Percentiles rank a stretch among this genome's conserved stretches.
phyloP scores from a whole-genome alignment of 768 basidiomycete species.

The Mycena floridula region DNA sequence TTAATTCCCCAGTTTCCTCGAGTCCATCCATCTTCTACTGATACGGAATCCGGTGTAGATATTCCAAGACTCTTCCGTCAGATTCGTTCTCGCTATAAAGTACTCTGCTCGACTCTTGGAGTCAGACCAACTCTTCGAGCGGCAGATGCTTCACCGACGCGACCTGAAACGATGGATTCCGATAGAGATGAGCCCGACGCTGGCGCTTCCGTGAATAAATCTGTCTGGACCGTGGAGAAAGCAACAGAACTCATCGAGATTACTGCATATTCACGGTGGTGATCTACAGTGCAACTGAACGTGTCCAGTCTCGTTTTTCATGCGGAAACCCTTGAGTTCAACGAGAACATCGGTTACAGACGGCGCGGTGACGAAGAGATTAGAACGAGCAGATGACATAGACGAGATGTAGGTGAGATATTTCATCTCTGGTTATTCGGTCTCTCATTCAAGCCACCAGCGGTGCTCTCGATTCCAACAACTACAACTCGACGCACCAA shows the following conservation, averaged over 20 bases:
- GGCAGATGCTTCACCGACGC: constrained; percentile 16
- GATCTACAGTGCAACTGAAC: too few relatives aligned
- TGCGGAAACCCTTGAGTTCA: too few relatives aligned
- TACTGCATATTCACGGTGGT: too few relatives aligned
- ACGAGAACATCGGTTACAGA: too few relatives aligned
- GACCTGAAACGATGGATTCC: neutral
- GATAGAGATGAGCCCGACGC: neutral
- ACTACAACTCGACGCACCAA: too few relatives aligned
- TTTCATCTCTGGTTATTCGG: too few relatives aligned
- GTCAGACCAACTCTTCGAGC: constrained; percentile 40
- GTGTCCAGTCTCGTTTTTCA: too few relatives aligned
- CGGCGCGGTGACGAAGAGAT: too few relatives aligned
- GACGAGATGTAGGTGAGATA: too few relatives aligned
- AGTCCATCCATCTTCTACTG: constrained; percentile 55
- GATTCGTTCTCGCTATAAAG: constrained; percentile 82
- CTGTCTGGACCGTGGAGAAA: neutral
- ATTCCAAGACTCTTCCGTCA: constrained; percentile 71
- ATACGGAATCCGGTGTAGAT: constrained; percentile 49
- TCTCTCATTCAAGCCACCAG: too few relatives aligned
- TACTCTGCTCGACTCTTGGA: constrained; percentile 76
- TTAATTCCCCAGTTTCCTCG: constrained; percentile 72
- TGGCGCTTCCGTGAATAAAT: neutral
- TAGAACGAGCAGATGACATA: too few relatives aligned
- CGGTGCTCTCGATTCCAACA: too few relatives aligned
- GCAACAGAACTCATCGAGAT: neutral